These are phyloP conservation scores for Iris macrosiphon DNA, from an alignment of 106 monocot species.

Conservation along the genomic window DNA sequence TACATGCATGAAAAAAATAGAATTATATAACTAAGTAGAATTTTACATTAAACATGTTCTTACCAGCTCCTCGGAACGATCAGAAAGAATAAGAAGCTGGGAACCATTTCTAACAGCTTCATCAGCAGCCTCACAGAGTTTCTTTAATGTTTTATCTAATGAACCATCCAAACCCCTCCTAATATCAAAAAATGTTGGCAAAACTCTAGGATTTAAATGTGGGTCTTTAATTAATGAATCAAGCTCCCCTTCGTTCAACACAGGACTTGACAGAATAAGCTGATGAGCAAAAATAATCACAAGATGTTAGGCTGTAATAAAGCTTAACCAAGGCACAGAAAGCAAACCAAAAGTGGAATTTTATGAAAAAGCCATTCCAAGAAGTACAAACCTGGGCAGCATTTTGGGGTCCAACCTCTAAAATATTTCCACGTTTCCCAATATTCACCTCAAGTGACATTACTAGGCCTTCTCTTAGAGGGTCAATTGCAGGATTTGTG, in stretches of 20 bases:
- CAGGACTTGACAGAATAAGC: constrained; percentile 80
- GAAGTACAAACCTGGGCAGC: constrained; percentile 68
- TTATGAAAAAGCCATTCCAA: neutral
- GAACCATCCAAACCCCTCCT: constrained; percentile 82
- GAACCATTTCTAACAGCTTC: constrained; percentile 88
- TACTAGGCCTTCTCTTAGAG: constrained; percentile 93
- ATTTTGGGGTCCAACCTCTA: constrained; percentile 92
- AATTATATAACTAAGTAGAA: too few relatives aligned
- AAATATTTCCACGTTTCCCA: constrained; percentile 91
- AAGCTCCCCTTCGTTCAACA: constrained; percentile 96
- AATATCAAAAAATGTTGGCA: constrained; percentile 88
- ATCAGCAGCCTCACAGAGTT: constrained; percentile 92
- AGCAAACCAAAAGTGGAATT: neutral
- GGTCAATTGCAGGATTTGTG: constrained; percentile 98
- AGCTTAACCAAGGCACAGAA: too few relatives aligned
- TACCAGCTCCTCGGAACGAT: constrained; percentile 83
- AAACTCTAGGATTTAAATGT: constrained; percentile 49
- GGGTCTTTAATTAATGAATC: constrained; percentile 77
- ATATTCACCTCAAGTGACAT: constrained; percentile 97
- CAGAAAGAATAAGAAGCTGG: constrained; percentile 95
- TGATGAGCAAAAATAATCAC: constrained; percentile 18
- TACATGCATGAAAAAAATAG: too few relatives aligned
- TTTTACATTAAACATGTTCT: too few relatives aligned
- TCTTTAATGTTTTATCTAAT: constrained; percentile 46
- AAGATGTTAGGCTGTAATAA: neutral